Evolutionary conservation across 2,329 filamentous ascomycete genomes (phyloP), one percentile per base, ranked within the genome.

Genomic region (Diplodia corticola): DNA sequence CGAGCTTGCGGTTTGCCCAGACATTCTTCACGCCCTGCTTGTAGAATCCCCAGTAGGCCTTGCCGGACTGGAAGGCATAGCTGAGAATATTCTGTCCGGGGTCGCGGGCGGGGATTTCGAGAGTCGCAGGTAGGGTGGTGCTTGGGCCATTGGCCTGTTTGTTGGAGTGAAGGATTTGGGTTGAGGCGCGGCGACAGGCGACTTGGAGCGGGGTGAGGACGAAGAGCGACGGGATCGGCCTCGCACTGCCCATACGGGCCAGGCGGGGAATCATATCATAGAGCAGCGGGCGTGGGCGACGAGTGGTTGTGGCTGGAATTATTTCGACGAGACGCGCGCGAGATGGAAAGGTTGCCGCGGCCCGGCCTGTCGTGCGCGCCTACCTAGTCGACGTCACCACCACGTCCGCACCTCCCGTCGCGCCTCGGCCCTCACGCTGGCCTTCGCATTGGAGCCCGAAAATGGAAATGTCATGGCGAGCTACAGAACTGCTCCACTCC

Each of bases 31-130:
- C 79, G 20, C 93, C 94, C 1, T 87, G 84, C 79, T 95, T 96
- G 87, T 97, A 98, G 85, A 98, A 98, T 40, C 79, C 78, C 10
- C 90, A 71, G 78, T 96, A 97, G 61, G 90, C 87, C 75, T 90
- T 90, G 69, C 92, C 94, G 30, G 89, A 80, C 50, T 79, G 75
- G 73, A 86, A 85, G 68, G 86, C 81, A 79, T 91, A 86, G 20
- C 78, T 77, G 65, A 85, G 74, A 22, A 80, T 73, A 30, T 80
- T 79, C 33, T 84, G 76, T 7, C 78, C 73, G 22, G 82, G 73
- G 20, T 81, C 75, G 63, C 86, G 84, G 5, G 77, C 75, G 6
- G 91, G 91, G 2, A 91, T 80, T 50, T 82, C 76, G 40, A 24
- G 40, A n/a, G 6, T 3, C 1, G 24, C 13, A 61, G 28, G 44